A percentile compares a stretch with the other conserved stretches of the same genome.
phyloP scores from a whole-genome alignment of 2,329 filamentous ascomycete genomes.

The Colletotrichum horii region DNA sequence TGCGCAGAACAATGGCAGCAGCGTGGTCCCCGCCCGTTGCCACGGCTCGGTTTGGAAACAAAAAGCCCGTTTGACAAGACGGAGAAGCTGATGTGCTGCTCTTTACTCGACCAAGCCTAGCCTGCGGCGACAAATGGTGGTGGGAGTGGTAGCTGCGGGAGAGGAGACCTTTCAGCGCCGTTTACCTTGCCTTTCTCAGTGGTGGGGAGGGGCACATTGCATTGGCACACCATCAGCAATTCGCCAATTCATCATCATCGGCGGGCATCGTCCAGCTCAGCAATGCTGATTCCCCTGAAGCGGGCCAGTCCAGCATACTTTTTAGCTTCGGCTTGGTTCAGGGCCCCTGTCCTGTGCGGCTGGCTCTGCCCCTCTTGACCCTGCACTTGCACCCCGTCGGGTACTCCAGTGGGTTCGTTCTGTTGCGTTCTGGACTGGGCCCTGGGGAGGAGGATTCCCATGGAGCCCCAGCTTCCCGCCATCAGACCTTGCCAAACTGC shows the following conservation, averaged over 20 bases:
- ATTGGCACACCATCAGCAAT: slow-evolving; percentile 6
- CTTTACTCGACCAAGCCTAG: slow-evolving; percentile 12
- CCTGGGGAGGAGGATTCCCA: background rate
- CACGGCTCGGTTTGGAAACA: background rate
- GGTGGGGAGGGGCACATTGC: background rate
- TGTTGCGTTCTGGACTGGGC: background rate
- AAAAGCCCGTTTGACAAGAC: slow-evolving; percentile 6
- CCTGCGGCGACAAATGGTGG: background rate
- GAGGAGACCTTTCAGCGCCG: background rate
- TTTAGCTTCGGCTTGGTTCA: background rate
- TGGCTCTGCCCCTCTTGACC: background rate
- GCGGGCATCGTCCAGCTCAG: background rate
- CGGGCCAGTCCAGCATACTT: background rate
- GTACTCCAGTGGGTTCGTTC: background rate
- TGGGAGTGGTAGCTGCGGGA: background rate
- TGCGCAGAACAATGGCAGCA: background rate
- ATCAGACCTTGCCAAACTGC: background rate
- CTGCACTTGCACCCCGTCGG: background rate
- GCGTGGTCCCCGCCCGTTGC: background rate
- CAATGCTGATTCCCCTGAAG: slow-evolving; percentile 13
- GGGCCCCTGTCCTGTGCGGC: slow-evolving; percentile 12
- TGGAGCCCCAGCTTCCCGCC: background rate
- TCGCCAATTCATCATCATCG: slow-evolving; percentile 13
- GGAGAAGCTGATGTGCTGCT: background rate
- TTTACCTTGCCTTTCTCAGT: background rate